phyloP scores from a whole-genome alignment of 805 yeast species.

The Helenozyma baotianmanensis region DNA sequence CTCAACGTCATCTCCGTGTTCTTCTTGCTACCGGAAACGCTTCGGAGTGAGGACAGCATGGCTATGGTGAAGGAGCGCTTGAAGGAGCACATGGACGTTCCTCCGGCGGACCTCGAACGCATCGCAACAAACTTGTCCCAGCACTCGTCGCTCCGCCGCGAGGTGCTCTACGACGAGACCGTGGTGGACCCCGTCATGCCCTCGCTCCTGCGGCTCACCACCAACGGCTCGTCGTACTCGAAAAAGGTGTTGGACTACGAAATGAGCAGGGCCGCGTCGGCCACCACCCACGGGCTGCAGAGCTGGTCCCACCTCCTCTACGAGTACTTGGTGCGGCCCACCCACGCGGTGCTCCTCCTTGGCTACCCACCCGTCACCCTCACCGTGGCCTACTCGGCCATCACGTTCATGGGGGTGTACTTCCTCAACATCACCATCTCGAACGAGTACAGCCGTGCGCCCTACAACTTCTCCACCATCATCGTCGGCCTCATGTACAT shows the following conservation, averaged over 20 bases:
- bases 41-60: slow-evolving; percentile 57
- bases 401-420: slow-evolving; percentile 68
- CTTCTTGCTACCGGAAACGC: slow-evolving; percentile 73
- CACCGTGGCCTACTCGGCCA: slow-evolving; percentile 61
- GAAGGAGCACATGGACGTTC: slow-evolving; percentile 4
- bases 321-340: slow-evolving; percentile 52
- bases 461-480: slow-evolving; percentile 65
- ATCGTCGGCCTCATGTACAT: slow-evolving; percentile 73
- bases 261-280: slow-evolving; percentile 8
- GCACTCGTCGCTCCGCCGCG: slow-evolving; percentile 10
- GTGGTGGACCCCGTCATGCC: slow-evolving; percentile 40
- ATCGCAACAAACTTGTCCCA: slow-evolving; percentile 31
- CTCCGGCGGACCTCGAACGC: slow-evolving; percentile 23
- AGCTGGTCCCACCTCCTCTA: slow-evolving; percentile 24
- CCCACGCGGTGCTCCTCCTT: slow-evolving; percentile 56
- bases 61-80: slow-evolving; percentile 21
- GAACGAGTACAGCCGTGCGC: slow-evolving; percentile 53
- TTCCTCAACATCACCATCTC: slow-evolving; percentile 73
- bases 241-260: slow-evolving; percentile 23
- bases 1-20: slow-evolving; percentile 44
- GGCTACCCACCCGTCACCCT: slow-evolving; percentile 70
- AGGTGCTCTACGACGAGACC: slow-evolving; percentile 22
- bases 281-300: slow-evolving; percentile 9
- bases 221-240: slow-evolving; percentile 30
- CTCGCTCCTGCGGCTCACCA: slow-evolving; percentile 31